Conservation (phyloP, 805 yeast genomes). For the Wickerhamomyces rabaulensis region DNA sequence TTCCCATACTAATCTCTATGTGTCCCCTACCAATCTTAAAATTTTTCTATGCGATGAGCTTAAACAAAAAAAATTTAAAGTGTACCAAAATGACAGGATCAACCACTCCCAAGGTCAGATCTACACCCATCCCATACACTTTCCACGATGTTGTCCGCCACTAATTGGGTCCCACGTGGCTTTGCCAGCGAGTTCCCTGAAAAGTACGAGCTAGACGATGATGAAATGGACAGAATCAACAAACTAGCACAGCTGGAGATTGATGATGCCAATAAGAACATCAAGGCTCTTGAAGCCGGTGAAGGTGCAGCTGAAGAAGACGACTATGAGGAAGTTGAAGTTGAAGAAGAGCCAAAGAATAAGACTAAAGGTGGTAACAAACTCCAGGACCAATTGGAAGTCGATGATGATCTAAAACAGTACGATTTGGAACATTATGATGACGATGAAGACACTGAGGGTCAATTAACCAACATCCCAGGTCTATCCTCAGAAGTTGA, state of each 20-base stretch:
- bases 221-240: slow-evolving; percentile 85
- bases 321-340: slow-evolving; percentile 18
- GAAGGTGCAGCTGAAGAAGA: slow-evolving; percentile 4
- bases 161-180: slow-evolving; percentile 96
- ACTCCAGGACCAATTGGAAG: slow-evolving; percentile 49
- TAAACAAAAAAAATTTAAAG: background rate
- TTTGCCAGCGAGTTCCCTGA: slow-evolving; percentile 90
- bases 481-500: slow-evolving; percentile 61
- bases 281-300: slow-evolving; percentile 40
- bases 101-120: background rate
- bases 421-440: slow-evolving; percentile 85
- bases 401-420: slow-evolving; percentile 83
- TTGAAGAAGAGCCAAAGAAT: slow-evolving; percentile 1
- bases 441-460: slow-evolving; percentile 53
- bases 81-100: background rate
- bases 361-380: slow-evolving; percentile 11
- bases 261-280: slow-evolving; percentile 65
- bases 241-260: slow-evolving; percentile 80
- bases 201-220: slow-evolving; percentile 82
- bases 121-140: background rate
- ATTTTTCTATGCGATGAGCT: background rate
- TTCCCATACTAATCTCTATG: background rate
- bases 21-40: background rate
- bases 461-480: slow-evolving; percentile 65
- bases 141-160: slow-evolving; percentile 76